Percentiles rank a stretch among this genome's conserved stretches.
Evolutionary conservation across 495 filamentous ascomycete genomes (phyloP).

Genomic region (Daldinia bambusicola): DNA sequence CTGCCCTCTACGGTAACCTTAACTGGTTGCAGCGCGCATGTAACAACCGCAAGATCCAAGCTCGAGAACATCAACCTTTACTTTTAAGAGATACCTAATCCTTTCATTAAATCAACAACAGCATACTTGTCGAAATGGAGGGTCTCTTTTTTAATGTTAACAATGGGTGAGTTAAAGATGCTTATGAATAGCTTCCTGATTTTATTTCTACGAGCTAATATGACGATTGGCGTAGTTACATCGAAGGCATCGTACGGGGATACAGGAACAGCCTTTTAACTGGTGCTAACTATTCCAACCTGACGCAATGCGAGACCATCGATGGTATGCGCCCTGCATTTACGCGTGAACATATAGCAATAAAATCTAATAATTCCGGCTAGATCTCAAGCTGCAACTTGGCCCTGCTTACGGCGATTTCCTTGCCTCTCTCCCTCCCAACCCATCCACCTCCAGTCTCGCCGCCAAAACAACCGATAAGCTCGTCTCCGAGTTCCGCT

Average conservation of each 20-base stretch:
- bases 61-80: constrained; percentile 28
- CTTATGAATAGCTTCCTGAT: not conserved
- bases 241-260: constrained; percentile 95
- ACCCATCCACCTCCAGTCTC: constrained; percentile 94
- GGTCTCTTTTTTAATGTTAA: constrained; percentile 96
- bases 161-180: constrained; percentile 79
- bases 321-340: constrained; percentile 71
- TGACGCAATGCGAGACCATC: constrained; percentile 98
- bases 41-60: constrained; percentile 9
- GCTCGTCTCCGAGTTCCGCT: constrained; percentile 96
- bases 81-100: constrained; percentile 30
- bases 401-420: constrained; percentile 97
- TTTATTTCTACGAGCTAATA: constrained; percentile 45
- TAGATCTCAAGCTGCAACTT: constrained; percentile 98
- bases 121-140: constrained; percentile 73
- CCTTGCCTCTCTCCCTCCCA: constrained; percentile 91
- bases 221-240: constrained; percentile 68
- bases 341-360: not conserved
- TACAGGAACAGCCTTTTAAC: constrained; percentile 96
- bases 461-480: constrained; percentile 97
- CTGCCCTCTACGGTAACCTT: constrained; percentile 31
- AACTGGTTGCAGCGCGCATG: constrained; percentile 31
- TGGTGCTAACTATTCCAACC: constrained; percentile 89
- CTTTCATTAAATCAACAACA: constrained; percentile 46
- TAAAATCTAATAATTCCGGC: constrained; percentile 32